Evolutionary conservation across 805 yeast genomes (phyloP), one percentile per base, ranked within the genome.

Genomic region (Lipomyces sp.): DNA sequence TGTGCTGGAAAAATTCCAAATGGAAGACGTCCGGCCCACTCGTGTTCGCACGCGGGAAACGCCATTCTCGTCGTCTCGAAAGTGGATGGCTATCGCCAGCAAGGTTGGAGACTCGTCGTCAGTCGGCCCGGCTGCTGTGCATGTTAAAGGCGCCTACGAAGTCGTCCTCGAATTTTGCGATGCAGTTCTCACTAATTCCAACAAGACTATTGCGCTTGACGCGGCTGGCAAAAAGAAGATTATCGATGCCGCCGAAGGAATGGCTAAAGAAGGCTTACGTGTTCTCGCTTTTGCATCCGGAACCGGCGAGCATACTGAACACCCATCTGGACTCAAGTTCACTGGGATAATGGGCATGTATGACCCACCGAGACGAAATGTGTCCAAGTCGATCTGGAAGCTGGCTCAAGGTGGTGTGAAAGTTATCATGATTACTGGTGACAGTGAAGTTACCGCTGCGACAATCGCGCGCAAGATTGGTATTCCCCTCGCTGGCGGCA

Each of bases 401-500:
- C 82, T 95, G 64, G 83, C 92, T 81, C 87, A 87, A 74, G 97
- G 98, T 69, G 97, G 98, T 55, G 99, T 95, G 53, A 96, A 92
- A 75, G 92, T 95, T n/a, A 90, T 95, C 60, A 95, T 95, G 98
- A 94, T 95, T 70, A 95, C 99, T 7, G 97, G 97, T 73, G 98
- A 93, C 77, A 85, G 91, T 48, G 96, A 92, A 69, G 87, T 89
- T 15, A 92, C 98, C 15, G 97, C 97, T 4, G 78, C 83, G 13
- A 88, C 90, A 72, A 90, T 93, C 77, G 98, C 97, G 2, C 84
- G 82, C 70, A 92, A 91, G 77, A 90, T 94, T 71, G 99, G 99
- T 35, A 90, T 90, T 85, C 96, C 93, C 2, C 63, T 73, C 65
- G 78, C 83, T 51, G 87, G 86, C 70, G 84, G 84, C 48, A 34